phyloP scores from a whole-genome alignment of 2,329 filamentous ascomycete species.

The Penicillium sp. region DNA sequence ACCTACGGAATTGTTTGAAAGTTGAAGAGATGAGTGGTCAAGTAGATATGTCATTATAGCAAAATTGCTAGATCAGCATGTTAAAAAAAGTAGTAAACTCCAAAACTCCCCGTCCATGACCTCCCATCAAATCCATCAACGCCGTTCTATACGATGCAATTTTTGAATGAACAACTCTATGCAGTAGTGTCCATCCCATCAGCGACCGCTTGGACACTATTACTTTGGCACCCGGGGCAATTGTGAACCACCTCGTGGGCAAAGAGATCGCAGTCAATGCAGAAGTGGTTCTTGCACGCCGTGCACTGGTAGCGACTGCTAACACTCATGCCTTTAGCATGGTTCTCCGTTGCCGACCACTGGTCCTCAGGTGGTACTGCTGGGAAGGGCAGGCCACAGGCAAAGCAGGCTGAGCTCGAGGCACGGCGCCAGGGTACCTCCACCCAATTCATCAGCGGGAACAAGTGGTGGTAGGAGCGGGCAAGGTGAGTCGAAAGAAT shows the following conservation, averaged over 20 bases:
- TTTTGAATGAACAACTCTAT: slow-evolving; percentile 17
- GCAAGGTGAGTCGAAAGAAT: slow-evolving; percentile 93
- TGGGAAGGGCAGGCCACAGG: slow-evolving; percentile 78
- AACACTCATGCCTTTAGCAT: slow-evolving; percentile 74
- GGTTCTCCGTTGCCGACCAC: slow-evolving; percentile 42
- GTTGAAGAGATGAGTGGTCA: background rate
- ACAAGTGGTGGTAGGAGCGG: slow-evolving; percentile 90
- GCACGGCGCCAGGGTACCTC: slow-evolving; percentile 86
- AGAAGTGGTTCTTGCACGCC: slow-evolving; percentile 89
- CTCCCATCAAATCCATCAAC: background rate
- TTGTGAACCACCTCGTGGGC: slow-evolving; percentile 94
- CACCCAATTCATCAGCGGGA: slow-evolving; percentile 86
- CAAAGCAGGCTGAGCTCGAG: slow-evolving; percentile 71
- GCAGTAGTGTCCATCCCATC: slow-evolving; percentile 45
- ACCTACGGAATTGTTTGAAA: background rate
- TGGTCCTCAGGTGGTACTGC: slow-evolving; percentile 47
- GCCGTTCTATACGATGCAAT: slow-evolving; percentile 20
- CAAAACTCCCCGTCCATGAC: slow-evolving; percentile 8
- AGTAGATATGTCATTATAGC: background rate
- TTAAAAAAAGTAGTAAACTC: background rate
- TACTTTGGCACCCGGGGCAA: slow-evolving; percentile 82
- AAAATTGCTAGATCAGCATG: background rate
- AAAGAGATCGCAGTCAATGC: slow-evolving; percentile 97
- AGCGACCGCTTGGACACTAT: slow-evolving; percentile 28
- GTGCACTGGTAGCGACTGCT: slow-evolving; percentile 87